Conservation (phyloP, 106 monocot genomes). For the Dendrobium officinale region DNA sequence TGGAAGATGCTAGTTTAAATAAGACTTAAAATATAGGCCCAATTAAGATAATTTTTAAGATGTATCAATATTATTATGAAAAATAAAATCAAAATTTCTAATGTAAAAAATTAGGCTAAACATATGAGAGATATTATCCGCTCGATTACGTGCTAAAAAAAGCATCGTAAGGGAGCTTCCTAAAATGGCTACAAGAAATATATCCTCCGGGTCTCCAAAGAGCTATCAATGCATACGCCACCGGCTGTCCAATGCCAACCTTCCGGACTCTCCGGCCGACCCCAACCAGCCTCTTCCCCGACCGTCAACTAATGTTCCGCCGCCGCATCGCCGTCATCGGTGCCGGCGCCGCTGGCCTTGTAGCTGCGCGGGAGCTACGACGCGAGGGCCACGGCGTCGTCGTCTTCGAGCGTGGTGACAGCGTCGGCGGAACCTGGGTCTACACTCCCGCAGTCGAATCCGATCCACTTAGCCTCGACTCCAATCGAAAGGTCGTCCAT, state of each 20-base stretch:
- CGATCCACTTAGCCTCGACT: slow-evolving; percentile 54
- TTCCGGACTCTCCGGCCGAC: not conserved
- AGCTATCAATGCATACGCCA: not conserved
- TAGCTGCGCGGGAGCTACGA: slow-evolving; percentile 75
- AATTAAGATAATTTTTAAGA: no score
- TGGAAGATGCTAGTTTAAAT: no score
- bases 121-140: no score
- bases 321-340: slow-evolving; percentile 82
- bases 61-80: no score
- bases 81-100: no score
- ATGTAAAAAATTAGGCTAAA: no score
- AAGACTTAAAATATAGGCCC: no score
- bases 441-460: slow-evolving; percentile 53
- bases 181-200: no score
- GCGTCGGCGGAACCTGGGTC: slow-evolving; percentile 83
- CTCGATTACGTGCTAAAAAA: no score
- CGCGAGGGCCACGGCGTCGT: slow-evolving; percentile 62
- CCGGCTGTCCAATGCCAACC: not conserved
- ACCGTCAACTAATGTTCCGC: not conserved
- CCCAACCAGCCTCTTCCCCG: not conserved
- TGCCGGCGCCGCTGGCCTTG: slow-evolving; percentile 83
- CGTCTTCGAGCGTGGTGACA: slow-evolving; percentile 65
- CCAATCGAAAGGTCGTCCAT: slow-evolving; percentile 37
- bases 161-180: no score
- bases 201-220: no score